A percentile compares a stretch with the other conserved stretches of the same genome.
phyloP scores from a whole-genome alignment of 2,329 filamentous ascomycete genomes.

The Pestalotiopsis sp. region DNA sequence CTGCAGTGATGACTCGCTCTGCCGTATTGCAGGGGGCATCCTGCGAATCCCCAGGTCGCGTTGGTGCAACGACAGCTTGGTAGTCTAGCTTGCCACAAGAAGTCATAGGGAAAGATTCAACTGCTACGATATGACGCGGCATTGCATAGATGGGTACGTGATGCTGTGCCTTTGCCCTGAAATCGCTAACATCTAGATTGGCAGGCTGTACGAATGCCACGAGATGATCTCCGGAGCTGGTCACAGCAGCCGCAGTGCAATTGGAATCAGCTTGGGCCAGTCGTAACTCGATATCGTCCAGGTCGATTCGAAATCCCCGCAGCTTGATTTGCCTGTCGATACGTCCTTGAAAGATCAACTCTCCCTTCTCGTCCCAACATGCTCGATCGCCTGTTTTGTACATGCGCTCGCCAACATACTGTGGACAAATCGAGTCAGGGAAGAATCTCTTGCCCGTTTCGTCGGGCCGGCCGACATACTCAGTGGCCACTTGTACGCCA shows the following conservation, averaged over 20 bases:
- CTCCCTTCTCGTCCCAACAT: slow-evolving; percentile 31
- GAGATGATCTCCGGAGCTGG: slow-evolving; percentile 24
- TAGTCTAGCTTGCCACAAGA: slow-evolving; percentile 34
- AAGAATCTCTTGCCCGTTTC: slow-evolving; percentile 30
- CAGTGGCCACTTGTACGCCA: slow-evolving; percentile 42
- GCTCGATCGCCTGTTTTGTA: slow-evolving; percentile 41
- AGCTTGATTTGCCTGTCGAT: slow-evolving; percentile 35
- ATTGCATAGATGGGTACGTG: slow-evolving; percentile 26
- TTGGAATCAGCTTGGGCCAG: slow-evolving; percentile 18
- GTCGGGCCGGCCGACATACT: slow-evolving; percentile 38
- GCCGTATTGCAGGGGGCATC: too few relatives aligned
- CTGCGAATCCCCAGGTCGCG: slow-evolving; percentile 10
- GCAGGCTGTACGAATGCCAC: slow-evolving; percentile 29
- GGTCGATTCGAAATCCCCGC: slow-evolving; percentile 34
- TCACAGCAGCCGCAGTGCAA: slow-evolving; percentile 25
- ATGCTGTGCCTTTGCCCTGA: slow-evolving; percentile 14
- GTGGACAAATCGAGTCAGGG: slow-evolving; percentile 27
- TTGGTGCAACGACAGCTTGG: slow-evolving; percentile 26
- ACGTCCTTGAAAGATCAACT: slow-evolving; percentile 36
- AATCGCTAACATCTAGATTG: slow-evolving; percentile 8
- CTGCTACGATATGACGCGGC: slow-evolving; percentile 24
- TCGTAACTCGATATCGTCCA: slow-evolving; percentile 36
- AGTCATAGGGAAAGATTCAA: slow-evolving; percentile 31
- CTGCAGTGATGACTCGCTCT: background rate
- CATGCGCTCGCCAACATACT: slow-evolving; percentile 28